phyloP scores from a whole-genome alignment of 164 flowering plant genomes.

The Umbilicus rupestris region DNA sequence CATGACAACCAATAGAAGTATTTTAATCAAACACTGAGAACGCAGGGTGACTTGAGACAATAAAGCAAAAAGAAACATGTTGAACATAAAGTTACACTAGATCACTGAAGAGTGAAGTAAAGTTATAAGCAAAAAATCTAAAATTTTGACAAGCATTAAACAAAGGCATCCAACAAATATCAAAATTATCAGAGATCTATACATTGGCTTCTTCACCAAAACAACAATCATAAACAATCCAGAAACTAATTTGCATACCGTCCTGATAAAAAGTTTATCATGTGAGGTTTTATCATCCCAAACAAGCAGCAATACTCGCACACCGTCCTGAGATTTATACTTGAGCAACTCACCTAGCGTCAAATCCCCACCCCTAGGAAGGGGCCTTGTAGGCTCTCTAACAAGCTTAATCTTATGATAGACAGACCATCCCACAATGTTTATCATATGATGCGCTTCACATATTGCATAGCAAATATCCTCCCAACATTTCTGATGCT shows the following conservation, averaged over 20 bases:
- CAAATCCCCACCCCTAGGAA: conserved; percentile 62
- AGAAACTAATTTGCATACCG: conserved; percentile 31
- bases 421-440: conserved; percentile 87
- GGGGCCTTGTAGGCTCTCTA: conserved; percentile 58
- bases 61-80: too few species aligned
- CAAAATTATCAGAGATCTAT: too few species aligned
- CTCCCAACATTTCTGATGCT: conserved; percentile 78
- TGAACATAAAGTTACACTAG: too few species aligned
- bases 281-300: conserved; percentile 99
- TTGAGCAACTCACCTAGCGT: conserved; percentile 88
- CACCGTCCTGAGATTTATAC: conserved; percentile 92
- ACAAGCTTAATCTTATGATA: conserved; percentile 72
- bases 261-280: conserved; percentile 45
- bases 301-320: conserved; percentile 66
- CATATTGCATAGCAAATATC: conserved; percentile 82
- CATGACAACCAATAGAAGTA: too few species aligned
- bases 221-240: neutral
- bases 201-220: too few species aligned
- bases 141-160: too few species aligned
- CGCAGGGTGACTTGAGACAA: too few species aligned
- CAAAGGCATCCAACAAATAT: too few species aligned
- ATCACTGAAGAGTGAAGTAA: too few species aligned
- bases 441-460: conserved; percentile 89
- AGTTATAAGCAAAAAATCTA: too few species aligned
- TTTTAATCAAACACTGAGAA: too few species aligned